These are phyloP conservation scores for Cutaneotrichosporon mucoides DNA, from an alignment of 1,284 basidiomycete species.

Conservation along the genomic window DNA sequence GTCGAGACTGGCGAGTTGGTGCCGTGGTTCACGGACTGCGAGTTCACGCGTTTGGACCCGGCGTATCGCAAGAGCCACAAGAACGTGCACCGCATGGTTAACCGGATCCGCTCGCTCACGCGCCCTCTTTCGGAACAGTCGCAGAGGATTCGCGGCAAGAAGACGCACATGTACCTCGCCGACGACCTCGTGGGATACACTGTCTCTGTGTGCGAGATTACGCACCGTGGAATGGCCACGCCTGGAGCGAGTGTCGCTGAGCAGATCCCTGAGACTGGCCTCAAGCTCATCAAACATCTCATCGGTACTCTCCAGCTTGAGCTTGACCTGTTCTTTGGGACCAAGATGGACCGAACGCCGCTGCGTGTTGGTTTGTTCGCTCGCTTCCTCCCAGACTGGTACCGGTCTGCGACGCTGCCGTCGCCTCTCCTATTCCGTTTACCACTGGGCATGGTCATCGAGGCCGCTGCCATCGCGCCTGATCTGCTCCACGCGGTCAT, in stretches of 20 bases:
- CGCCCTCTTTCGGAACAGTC: conserved; percentile 45
- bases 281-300: conserved; percentile 70
- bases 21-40: conserved; percentile 45
- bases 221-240: conserved; percentile 63
- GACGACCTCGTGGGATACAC: conserved; percentile 89
- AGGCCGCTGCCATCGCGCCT: conserved; percentile 80
- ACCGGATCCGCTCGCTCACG: conserved; percentile 38
- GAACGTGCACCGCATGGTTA: conserved; percentile 38
- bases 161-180: conserved; percentile 66
- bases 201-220: conserved; percentile 72
- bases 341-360: conserved; percentile 58
- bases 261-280: conserved; percentile 69
- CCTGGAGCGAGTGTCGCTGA: conserved; percentile 58
- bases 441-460: conserved; percentile 79
- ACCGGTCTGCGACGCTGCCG: conserved; percentile 65
- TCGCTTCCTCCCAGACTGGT: conserved; percentile 82
- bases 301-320: conserved; percentile 58
- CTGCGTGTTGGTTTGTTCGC: conserved; percentile 80
- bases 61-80: conserved; percentile 26
- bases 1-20: conserved; percentile 47
- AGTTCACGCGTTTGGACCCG: conserved; percentile 30
- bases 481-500: conserved; percentile 81
- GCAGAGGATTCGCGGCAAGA: conserved; percentile 41
- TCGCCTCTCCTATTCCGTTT: conserved; percentile 78
- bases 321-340: conserved; percentile 45